These are phyloP conservation scores for Thyridium curvatum DNA, from an alignment of 2,329 filamentous ascomycete genomes.

Conservation along the genomic window DNA sequence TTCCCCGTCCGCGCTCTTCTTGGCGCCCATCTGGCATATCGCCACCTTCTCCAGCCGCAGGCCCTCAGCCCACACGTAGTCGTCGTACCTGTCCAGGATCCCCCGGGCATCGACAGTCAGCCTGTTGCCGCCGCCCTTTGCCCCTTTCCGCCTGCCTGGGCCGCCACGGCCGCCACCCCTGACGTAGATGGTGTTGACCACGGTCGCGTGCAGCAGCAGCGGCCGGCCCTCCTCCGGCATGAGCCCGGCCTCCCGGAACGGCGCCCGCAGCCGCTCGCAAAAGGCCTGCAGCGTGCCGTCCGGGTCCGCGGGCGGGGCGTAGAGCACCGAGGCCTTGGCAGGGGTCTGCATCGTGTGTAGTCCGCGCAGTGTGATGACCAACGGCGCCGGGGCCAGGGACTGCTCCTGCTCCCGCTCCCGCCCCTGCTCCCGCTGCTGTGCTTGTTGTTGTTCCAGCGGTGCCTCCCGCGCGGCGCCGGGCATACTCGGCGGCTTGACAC, in stretches of 20 bases:
- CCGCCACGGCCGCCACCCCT: constrained; percentile 18
- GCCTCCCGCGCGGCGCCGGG: too few relatives aligned
- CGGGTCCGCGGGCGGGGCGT: constrained; percentile 52
- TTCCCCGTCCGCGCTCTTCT: constrained; percentile 45
- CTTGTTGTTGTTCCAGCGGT: too few relatives aligned
- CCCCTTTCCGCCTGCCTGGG: constrained; percentile 13
- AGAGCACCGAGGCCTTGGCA: constrained; percentile 55
- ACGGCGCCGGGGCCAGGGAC: constrained; percentile 4
- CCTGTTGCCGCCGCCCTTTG: constrained; percentile 14
- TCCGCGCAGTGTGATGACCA: constrained; percentile 44
- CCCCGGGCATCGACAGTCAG: constrained; percentile 47
- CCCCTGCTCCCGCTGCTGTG: constrained; percentile 5
- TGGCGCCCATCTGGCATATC: constrained; percentile 85
- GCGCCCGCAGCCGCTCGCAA: constrained; percentile 45
- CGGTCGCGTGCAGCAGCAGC: constrained; percentile 74
- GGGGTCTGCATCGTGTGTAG: constrained; percentile 56
- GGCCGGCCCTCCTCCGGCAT: constrained; percentile 53
- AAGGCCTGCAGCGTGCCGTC: constrained; percentile 45
- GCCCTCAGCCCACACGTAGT: constrained; percentile 64
- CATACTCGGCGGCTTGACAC: constrained; percentile 9
- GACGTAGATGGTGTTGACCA: constrained; percentile 80
- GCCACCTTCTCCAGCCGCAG: constrained; percentile 64
- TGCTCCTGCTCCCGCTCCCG: constrained; percentile 2
- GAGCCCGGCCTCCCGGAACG: constrained; percentile 50
- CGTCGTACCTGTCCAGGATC: constrained; percentile 53